Conservation (phyloP, 1,284 basidiomycete genomes). For the Ceratobasidium sp. region DNA sequence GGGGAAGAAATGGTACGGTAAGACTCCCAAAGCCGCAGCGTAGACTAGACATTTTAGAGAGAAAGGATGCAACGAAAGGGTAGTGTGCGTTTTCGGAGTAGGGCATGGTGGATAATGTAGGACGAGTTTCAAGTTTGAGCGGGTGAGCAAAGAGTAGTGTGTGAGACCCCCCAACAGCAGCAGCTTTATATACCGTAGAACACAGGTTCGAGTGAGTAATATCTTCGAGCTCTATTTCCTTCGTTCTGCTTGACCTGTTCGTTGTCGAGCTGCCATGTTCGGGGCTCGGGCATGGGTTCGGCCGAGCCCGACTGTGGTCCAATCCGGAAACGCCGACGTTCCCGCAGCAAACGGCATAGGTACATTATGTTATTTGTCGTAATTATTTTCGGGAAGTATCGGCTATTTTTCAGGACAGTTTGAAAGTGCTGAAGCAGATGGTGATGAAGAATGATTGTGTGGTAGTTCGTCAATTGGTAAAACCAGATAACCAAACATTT, state of each 20-base stretch:
- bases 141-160: neutral
- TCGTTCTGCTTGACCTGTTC: neutral
- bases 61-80: conserved; percentile 5
- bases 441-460: neutral
- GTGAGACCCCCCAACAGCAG: neutral
- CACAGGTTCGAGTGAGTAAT: neutral
- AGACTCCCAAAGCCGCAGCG: conserved; percentile 21
- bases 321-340: neutral
- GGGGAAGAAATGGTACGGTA: conserved; percentile 29
- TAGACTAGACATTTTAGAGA: conserved; percentile 19
- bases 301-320: conserved; percentile 9
- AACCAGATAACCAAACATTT: neutral
- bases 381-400: too few relatives aligned
- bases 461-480: too few relatives aligned
- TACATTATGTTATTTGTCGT: neutral
- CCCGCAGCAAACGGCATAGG: too few relatives aligned
- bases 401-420: too few relatives aligned
- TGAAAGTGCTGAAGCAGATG: neutral
- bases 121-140: neutral
- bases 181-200: neutral
- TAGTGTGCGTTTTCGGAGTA: conserved; percentile 35
- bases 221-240: neutral
- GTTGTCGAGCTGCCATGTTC: neutral
- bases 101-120: conserved; percentile 6
- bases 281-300: conserved; percentile 25